Base-by-base conservation (phyloP, 257 asterid genomes). In the Penstemon eatonii region DNA sequence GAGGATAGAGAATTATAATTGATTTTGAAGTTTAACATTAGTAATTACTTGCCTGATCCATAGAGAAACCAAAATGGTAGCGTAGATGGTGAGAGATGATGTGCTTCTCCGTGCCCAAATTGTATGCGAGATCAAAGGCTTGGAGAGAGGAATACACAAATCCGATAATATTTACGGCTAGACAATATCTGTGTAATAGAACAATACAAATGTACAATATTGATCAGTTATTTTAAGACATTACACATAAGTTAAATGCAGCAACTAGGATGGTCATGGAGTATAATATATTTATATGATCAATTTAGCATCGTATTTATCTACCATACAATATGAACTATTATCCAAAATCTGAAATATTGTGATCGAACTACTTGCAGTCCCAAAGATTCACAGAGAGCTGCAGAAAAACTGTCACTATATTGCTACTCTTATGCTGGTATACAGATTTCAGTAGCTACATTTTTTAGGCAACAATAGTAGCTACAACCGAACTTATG, bases 1-100 rank as follows among this genome's bases (percentile, higher is more conserved):
- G 25, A 6, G 33, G 6, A 36, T 9, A 15, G 3, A 36, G 18
- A 46, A 50, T 13, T 38, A 45, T 51, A 41, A 66, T 33, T 38
- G 5, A 25, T 15, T 5, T 19, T 4, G 1, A 68, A 72, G 71
- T 6, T 15, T 62, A 64, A 55, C 13, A 25, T 25, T 25, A 1
- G 33, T 1, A 25, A 67, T 63, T 9, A 82, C 89, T 91, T 75
- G 79, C 97, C 97, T 91, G 97, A 78, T 91, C 97, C 83, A 82
- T 73, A 11, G 83, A 63, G 63, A 91, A 89, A 70, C 81, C 83
- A 54, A 89, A 86, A 72, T 71, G 86, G 83, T 73, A 63, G 8
- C 89, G 93, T 5, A 79, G 77, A 64, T 70, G 76, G 70, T 78
- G 83, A 41, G 80, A 75, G 44, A 87, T 41, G 12, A 82, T 55